Evolutionary conservation across 768 basidiomycete species (phyloP), one percentile per base, ranked within the genome.

Genomic region (Exsudoporus frostii): DNA sequence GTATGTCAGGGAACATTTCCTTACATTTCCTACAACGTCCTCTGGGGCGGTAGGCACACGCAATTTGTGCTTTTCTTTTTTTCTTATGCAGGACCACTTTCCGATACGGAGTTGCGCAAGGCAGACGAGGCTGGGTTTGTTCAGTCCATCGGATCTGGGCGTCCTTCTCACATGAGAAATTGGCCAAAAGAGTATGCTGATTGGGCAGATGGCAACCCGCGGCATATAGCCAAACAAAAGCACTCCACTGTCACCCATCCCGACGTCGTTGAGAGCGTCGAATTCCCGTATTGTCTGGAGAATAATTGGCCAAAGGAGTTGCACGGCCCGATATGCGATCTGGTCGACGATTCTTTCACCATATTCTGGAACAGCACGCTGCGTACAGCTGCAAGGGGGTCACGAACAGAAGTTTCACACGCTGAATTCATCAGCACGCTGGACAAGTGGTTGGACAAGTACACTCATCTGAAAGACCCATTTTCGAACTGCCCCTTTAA

Each of bases 1-100:
- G 17, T 10, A n/a, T 17, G 2, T 5, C 9, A 25, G 24, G 25
- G 24, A 2, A 43, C 27, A 0, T 29, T 43, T 29, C 53, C 53
- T 13, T 62, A 60, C 5, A 58, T 56, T 29, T 57, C 58, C 2
- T 45, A 33, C n/a, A 55, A 41, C 7, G 54, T 58, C 1, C 54
- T 58, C 2, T 15, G 13, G 11, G 53, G 50, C 11, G 7, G 15
- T 2, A 34, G 5, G 13, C 58, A 56, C 32, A 54, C 58, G 0
- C 51, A 48, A 3, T 54, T 47, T 2, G 55, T 57, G 5, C 20
- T 61, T 8, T 59, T 59, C 50, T 56, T 59, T 39, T 54, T 59
- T 20, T 52, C 53, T 0, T 55, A 59, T 24, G 43, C 25, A 1
- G 44, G 55, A 0, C 56, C 61, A 0, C 55, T 60, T 5, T 3